Conservation (phyloP, 805 yeast species). For the Kurtzmaniella cleridarum region DNA sequence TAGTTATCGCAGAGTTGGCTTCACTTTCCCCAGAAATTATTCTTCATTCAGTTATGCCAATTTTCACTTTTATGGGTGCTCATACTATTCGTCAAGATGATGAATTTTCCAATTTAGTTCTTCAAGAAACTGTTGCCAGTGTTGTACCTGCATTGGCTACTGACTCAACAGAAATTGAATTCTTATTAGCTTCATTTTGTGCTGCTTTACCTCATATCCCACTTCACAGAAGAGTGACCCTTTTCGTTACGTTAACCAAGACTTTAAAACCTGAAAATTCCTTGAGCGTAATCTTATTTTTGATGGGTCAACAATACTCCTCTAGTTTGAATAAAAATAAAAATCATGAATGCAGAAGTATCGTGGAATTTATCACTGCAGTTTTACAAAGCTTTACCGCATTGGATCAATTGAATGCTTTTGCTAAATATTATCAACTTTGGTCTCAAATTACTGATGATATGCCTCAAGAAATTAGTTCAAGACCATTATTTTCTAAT, state of each 20-base stretch:
- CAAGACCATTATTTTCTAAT: slow-evolving; percentile 58
- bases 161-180: slow-evolving; percentile 62
- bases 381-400: slow-evolving; percentile 67
- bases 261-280: slow-evolving; percentile 68
- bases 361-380: slow-evolving; percentile 67
- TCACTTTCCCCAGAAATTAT: slow-evolving; percentile 85
- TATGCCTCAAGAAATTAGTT: slow-evolving; percentile 32
- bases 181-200: slow-evolving; percentile 81
- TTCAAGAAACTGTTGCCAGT: slow-evolving; percentile 82
- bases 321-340: slow-evolving; percentile 47
- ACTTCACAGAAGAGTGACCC: slow-evolving; percentile 85
- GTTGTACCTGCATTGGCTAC: slow-evolving; percentile 81
- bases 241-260: slow-evolving; percentile 71
- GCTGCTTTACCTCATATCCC: slow-evolving; percentile 95
- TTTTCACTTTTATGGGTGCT: slow-evolving; percentile 98
- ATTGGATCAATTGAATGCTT: slow-evolving; percentile 57
- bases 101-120: slow-evolving; percentile 87
- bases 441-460: slow-evolving; percentile 46
- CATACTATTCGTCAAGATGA: slow-evolving; percentile 96
- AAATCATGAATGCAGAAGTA: slow-evolving; percentile 57
- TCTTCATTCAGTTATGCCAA: slow-evolving; percentile 97
- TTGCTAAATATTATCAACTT: slow-evolving; percentile 44
- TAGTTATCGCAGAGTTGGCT: slow-evolving; percentile 85
- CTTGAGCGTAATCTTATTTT: slow-evolving; percentile 65
- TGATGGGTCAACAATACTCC: slow-evolving; percentile 77